Conservation (phyloP, 2,329 filamentous ascomycete genomes). For the Aspergillus uvarum region DNA sequence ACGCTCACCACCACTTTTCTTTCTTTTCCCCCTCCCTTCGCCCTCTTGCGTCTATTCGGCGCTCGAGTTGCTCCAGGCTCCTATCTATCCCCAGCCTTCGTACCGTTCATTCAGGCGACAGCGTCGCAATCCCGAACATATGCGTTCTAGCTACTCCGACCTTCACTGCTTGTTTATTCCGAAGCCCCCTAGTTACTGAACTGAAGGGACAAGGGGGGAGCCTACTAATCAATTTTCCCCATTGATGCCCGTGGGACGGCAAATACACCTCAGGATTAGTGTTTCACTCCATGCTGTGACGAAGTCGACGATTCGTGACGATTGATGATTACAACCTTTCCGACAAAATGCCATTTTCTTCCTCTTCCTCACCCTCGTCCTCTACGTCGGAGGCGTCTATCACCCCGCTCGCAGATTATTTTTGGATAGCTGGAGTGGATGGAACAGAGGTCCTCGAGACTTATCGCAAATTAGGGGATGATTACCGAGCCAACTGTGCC, state of each 20-base stretch:
- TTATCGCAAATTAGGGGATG: constrained; percentile 43
- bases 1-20: background rate
- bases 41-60: constrained; percentile 1
- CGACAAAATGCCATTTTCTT: constrained; percentile 33
- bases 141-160: constrained; percentile 20
- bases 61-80: background rate
- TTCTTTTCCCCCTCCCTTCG: background rate
- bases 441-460: constrained; percentile 48
- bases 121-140: constrained; percentile 24
- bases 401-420: constrained; percentile 64
- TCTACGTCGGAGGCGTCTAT: constrained; percentile 44
- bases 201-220: background rate
- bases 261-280: constrained; percentile 10
- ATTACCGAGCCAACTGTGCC: constrained; percentile 40
- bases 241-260: constrained; percentile 15
- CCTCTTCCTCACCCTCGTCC: constrained; percentile 22
- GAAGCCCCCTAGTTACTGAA: constrained; percentile 20
- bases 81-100: constrained; percentile 4
- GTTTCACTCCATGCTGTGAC: constrained; percentile 23
- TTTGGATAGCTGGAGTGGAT: constrained; percentile 60
- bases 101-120: constrained; percentile 15
- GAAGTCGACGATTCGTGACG: constrained; percentile 26
- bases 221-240: background rate
- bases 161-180: constrained; percentile 12
- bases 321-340: constrained; percentile 25